Percentiles rank a stretch among this genome's conserved stretches.
These are phyloP conservation scores for Debaryomyces sp. DNA, from an alignment of 1,139 yeast species.

Conservation along the genomic window DNA sequence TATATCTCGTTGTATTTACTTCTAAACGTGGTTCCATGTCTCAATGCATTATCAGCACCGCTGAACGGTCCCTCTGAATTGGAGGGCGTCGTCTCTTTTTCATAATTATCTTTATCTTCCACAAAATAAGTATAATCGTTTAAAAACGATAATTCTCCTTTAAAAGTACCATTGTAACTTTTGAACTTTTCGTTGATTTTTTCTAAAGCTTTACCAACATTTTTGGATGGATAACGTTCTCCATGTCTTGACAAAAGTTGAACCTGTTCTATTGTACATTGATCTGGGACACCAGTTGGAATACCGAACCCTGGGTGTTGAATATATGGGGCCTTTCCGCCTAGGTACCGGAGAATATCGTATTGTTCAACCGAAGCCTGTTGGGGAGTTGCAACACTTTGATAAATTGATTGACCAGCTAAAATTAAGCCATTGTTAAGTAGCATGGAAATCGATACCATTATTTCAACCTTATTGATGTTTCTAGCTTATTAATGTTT, in stretches of 20 bases:
- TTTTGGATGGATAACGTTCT: constrained; percentile 35
- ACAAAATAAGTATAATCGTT: constrained; percentile 31
- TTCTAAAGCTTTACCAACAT: constrained; percentile 25
- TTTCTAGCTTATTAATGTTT: background rate
- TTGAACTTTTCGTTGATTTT: constrained; percentile 25
- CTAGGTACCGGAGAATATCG: constrained; percentile 34
- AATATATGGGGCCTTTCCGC: constrained; percentile 41
- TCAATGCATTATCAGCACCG: constrained; percentile 22
- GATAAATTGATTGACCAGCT: constrained; percentile 26
- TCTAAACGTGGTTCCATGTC: constrained; percentile 36
- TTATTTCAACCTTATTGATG: constrained; percentile 8
- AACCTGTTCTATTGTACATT: constrained; percentile 37
- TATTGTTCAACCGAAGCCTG: constrained; percentile 33
- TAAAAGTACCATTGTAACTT: constrained; percentile 19
- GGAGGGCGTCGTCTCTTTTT: constrained; percentile 28
- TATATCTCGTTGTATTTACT: constrained; percentile 30
- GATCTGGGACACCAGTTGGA: constrained; percentile 32
- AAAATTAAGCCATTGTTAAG: constrained; percentile 29
- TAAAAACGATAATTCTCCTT: constrained; percentile 28
- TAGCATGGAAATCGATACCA: constrained; percentile 34
- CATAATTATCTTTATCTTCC: constrained; percentile 26
- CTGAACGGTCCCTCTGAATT: constrained; percentile 25
- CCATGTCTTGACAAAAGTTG: constrained; percentile 41
- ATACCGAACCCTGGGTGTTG: constrained; percentile 39
- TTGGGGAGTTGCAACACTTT: constrained; percentile 30